phyloP scores from a whole-genome alignment of 2,329 filamentous ascomycete species.

The Thielaviopsis punctulata region DNA sequence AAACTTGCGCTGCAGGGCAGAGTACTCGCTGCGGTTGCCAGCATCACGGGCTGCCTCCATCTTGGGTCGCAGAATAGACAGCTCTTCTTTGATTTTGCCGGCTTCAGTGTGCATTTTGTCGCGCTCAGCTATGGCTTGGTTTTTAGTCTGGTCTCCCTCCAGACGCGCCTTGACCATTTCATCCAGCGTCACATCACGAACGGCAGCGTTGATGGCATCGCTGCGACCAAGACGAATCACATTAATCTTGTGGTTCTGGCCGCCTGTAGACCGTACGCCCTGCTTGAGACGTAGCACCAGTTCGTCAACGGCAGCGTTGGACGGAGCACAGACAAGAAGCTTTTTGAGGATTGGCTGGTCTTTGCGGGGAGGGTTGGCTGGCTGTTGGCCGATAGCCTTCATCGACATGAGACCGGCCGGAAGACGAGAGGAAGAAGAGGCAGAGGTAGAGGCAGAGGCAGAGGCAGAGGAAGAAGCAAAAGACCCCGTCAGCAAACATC shows the following conservation, averaged over 20 bases:
- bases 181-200: conserved; percentile 83
- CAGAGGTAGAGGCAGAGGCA: no score
- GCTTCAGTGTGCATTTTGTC: conserved; percentile 48
- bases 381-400: conserved; percentile 1
- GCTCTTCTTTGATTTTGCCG: conserved; percentile 47
- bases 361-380: neutral
- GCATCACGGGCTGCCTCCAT: conserved; percentile 49
- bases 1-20: conserved; percentile 55
- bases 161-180: conserved; percentile 69
- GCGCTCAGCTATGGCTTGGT: conserved; percentile 36
- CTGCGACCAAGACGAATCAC: conserved; percentile 80
- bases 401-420: conserved; percentile 11
- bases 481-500: conserved; percentile 54
- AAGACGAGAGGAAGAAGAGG: conserved; percentile 15
- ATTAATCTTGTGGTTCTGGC: conserved; percentile 58
- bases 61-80: conserved; percentile 52
- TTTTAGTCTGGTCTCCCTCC: conserved; percentile 39
- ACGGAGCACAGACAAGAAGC: conserved; percentile 89
- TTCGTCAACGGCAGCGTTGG: conserved; percentile 95
- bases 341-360: conserved; percentile 41
- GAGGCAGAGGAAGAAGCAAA: conserved; percentile 17
- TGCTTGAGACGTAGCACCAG: conserved; percentile 80
- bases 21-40: conserved; percentile 29
- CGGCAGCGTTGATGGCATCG: conserved; percentile 79
- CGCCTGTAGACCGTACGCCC: conserved; percentile 63